These are phyloP conservation scores for Sclerotinia borealis DNA, from an alignment of 2,329 filamentous ascomycete genomes.

Conservation along the genomic window DNA sequence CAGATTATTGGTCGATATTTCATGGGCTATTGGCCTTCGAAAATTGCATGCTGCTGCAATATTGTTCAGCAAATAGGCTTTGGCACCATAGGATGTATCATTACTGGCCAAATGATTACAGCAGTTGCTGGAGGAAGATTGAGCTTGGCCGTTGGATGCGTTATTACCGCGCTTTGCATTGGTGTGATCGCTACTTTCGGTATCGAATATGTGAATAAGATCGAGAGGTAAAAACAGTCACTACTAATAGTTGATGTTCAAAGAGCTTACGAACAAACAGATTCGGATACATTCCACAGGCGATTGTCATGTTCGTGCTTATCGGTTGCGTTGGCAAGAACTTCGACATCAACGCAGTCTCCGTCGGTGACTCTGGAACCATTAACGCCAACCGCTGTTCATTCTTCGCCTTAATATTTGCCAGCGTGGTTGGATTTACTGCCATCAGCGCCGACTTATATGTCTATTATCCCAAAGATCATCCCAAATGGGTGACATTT, in stretches of 20 bases:
- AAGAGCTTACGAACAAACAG: neutral
- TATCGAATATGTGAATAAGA: constrained; percentile 15
- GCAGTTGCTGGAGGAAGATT: constrained; percentile 14
- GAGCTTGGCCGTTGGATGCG: constrained; percentile 3
- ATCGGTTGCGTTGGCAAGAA: constrained; percentile 49
- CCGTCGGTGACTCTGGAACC: constrained; percentile 42
- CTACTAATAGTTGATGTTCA: neutral
- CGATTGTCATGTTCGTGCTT: constrained; percentile 50
- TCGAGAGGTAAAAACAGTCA: constrained; percentile 11
- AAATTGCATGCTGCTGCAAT: constrained; percentile 56
- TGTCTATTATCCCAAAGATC: constrained; percentile 19
- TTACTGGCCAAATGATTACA: constrained; percentile 21
- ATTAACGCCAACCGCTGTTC: constrained; percentile 47
- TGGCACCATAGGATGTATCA: constrained; percentile 48
- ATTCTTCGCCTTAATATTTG: constrained; percentile 43
- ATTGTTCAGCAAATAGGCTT: constrained; percentile 55
- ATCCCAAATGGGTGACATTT: constrained; percentile 27
- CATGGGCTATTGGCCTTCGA: constrained; percentile 59
- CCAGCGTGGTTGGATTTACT: constrained; percentile 15
- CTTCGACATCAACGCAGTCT: constrained; percentile 46
- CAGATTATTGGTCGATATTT: constrained; percentile 52
- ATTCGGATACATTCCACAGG: constrained; percentile 47
- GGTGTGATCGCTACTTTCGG: constrained; percentile 15
- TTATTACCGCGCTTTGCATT: constrained; percentile 21
- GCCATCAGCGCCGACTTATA: constrained; percentile 20